Evolutionary conservation across 345 rosid genomes (phyloP).

Genomic region (Aquilaria yunnanensis): DNA sequence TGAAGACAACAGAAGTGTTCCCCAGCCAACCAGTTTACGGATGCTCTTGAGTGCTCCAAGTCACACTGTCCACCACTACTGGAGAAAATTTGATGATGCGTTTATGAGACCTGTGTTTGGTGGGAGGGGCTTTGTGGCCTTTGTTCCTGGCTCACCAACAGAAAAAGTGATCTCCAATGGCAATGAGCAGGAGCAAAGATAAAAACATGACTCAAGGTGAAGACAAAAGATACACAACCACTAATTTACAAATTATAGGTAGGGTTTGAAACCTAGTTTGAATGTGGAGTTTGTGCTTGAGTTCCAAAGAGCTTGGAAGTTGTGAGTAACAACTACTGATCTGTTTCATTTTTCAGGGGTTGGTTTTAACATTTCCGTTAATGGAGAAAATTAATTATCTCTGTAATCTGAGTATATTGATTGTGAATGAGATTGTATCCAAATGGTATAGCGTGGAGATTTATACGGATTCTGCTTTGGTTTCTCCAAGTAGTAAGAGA

Average conservation of each 20-base stretch:
- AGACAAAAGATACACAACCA: not conserved
- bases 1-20: conserved; percentile 12
- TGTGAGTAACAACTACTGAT: conserved; percentile 9
- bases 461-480: not conserved
- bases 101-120: conserved; percentile 83
- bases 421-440: not conserved
- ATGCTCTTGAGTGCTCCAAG: conserved; percentile 55
- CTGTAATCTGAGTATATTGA: conserved; percentile 2
- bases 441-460: no score
- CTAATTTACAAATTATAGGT: conserved; percentile 11
- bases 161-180: conserved; percentile 34
- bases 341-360: not conserved
- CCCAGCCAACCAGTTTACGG: conserved; percentile 26
- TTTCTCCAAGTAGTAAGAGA: no score
- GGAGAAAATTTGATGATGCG: conserved; percentile 64
- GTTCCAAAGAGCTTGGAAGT: conserved; percentile 10
- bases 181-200: conserved; percentile 12
- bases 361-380: not conserved
- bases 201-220: not conserved
- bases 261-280: conserved; percentile 15
- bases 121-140: conserved; percentile 60
- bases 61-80: conserved; percentile 58
- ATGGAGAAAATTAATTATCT: conserved; percentile 6
- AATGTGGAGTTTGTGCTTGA: conserved; percentile 17
- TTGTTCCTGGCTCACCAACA: conserved; percentile 52